Conservation (phyloP, 2,329 filamentous ascomycete genomes). For the Aspergillus texensis region DNA sequence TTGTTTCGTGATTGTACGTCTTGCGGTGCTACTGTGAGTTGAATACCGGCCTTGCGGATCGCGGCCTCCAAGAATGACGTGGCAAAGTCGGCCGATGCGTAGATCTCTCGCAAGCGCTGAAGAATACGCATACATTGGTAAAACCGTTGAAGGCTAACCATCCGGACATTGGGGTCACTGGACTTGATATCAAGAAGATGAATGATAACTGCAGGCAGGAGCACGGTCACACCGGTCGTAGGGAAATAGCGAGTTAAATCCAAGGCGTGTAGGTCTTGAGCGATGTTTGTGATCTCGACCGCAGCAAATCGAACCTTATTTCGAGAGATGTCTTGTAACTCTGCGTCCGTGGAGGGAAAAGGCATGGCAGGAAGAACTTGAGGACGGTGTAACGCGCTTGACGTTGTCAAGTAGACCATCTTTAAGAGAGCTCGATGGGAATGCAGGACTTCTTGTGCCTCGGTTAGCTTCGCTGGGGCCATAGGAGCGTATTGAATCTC, state of each 20-base stretch:
- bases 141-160: conserved; percentile 77
- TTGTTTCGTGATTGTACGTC: conserved; percentile 30
- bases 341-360: conserved; percentile 57
- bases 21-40: conserved; percentile 56
- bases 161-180: conserved; percentile 69
- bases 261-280: conserved; percentile 71
- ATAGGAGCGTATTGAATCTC: conserved; percentile 72
- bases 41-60: conserved; percentile 82
- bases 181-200: conserved; percentile 92
- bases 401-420: conserved; percentile 90
- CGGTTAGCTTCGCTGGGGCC: conserved; percentile 58
- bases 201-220: conserved; percentile 90
- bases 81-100: conserved; percentile 94
- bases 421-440: conserved; percentile 85
- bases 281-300: conserved; percentile 81
- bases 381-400: conserved; percentile 87
- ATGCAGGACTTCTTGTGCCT: conserved; percentile 54
- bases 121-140: conserved; percentile 92
- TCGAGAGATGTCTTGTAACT: conserved; percentile 80
- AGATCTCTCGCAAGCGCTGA: conserved; percentile 82
- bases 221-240: conserved; percentile 86
- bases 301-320: conserved; percentile 82
- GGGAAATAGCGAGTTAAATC: conserved; percentile 79
- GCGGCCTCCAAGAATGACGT: conserved; percentile 92
- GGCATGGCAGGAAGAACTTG: conserved; percentile 81